Conservation (phyloP, 176 grass and related monocot genomes). For the Bothriochloa decipiens region DNA sequence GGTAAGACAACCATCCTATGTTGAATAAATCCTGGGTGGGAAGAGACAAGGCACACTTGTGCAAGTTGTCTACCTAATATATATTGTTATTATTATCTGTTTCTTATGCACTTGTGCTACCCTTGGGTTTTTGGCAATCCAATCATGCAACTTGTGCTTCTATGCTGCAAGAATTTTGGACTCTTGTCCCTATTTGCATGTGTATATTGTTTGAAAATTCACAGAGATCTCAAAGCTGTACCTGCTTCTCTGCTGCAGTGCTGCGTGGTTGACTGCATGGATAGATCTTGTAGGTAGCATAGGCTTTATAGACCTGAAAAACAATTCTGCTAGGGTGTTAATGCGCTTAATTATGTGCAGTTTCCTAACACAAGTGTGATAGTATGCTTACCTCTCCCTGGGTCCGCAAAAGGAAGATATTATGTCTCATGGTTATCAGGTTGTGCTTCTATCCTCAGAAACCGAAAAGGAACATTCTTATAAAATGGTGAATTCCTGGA, state of each 20-base stretch:
- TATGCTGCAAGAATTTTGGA: slow-evolving; percentile 51
- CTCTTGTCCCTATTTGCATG: slow-evolving; percentile 49
- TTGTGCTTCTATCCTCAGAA: slow-evolving; percentile 32
- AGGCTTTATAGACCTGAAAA: slow-evolving; percentile 39
- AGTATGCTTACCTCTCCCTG: slow-evolving; percentile 46
- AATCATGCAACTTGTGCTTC: slow-evolving; percentile 44
- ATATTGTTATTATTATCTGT: slow-evolving; percentile 58
- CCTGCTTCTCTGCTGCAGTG: not conserved
- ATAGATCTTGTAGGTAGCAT: slow-evolving; percentile 43
- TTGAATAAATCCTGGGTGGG: slow-evolving; percentile 42
- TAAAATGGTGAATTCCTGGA: slow-evolving; percentile 25
- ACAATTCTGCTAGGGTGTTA: slow-evolving; percentile 35
- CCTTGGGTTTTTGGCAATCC: slow-evolving; percentile 47
- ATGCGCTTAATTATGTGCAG: slow-evolving; percentile 46
- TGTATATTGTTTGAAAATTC: slow-evolving; percentile 41
- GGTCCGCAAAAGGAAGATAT: slow-evolving; percentile 38
- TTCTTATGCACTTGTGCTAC: slow-evolving; percentile 41
- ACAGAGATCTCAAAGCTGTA: slow-evolving; percentile 39
- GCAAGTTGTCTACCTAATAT: slow-evolving; percentile 66
- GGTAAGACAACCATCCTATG: slow-evolving; percentile 38
- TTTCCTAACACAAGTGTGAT: slow-evolving; percentile 44
- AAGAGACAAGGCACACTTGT: slow-evolving; percentile 57
- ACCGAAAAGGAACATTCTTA: not conserved
- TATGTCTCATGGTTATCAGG: slow-evolving; percentile 40
- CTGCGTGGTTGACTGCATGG: slow-evolving; percentile 35